These are phyloP conservation scores for Tolypocladium tundrense DNA, from an alignment of 2,329 filamentous ascomycete species.

Conservation along the genomic window DNA sequence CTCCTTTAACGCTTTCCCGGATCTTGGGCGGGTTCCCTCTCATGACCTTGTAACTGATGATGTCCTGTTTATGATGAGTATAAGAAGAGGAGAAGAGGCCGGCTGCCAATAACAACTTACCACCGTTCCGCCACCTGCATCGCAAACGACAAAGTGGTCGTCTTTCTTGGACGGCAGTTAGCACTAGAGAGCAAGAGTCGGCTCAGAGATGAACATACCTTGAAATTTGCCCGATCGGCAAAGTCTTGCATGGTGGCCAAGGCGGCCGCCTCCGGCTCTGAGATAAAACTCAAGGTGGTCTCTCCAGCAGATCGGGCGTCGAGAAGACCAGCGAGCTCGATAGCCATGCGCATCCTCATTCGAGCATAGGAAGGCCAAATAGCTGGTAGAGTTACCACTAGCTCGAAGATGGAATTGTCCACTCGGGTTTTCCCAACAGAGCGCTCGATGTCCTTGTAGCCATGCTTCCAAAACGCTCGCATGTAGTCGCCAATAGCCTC, in stretches of 20 bases:
- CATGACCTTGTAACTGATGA: constrained; percentile 26
- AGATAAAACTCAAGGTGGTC: constrained; percentile 24
- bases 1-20: constrained; percentile 25
- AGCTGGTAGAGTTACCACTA: constrained; percentile 33
- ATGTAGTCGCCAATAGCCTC: constrained; percentile 23
- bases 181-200: neutral
- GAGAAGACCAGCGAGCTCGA: constrained; percentile 24
- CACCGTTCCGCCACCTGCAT: constrained; percentile 26
- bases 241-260: constrained; percentile 23
- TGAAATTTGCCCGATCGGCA: constrained; percentile 8
- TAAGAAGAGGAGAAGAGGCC: neutral
- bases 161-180: constrained; percentile 6
- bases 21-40: constrained; percentile 15
- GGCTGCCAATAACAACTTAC: constrained; percentile 8
- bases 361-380: constrained; percentile 33
- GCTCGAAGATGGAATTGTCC: constrained; percentile 15
- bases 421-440: constrained; percentile 13
- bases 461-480: constrained; percentile 20
- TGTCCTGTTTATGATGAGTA: constrained; percentile 18
- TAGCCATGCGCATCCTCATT: constrained; percentile 24
- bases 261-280: constrained; percentile 35
- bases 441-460: constrained; percentile 13
- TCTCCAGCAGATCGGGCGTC: constrained; percentile 10
- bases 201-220: constrained; percentile 3
- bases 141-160: constrained; percentile 20